Percentiles rank a stretch among this genome's conserved stretches.
These are phyloP conservation scores for Pseudevernia furfuracea DNA, from an alignment of 495 filamentous ascomycete genomes.

Conservation along the genomic window DNA sequence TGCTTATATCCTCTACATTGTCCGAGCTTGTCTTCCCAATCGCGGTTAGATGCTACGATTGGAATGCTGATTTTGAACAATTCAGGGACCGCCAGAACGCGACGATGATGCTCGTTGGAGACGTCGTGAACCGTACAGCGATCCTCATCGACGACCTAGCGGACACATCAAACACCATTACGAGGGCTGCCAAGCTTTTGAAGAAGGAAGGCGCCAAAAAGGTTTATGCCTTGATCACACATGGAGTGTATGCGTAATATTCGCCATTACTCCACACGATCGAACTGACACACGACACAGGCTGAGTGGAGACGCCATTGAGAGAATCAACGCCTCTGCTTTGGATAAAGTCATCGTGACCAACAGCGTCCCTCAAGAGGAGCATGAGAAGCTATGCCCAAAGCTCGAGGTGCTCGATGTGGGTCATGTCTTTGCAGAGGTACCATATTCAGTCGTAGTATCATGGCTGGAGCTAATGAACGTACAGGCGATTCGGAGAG, in stretches of 20 bases:
- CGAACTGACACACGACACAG: neutral
- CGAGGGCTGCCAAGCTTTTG: slow-evolving; percentile 88
- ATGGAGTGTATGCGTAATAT: slow-evolving; percentile 53
- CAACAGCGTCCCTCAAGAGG: slow-evolving; percentile 86
- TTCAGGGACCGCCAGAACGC: slow-evolving; percentile 76
- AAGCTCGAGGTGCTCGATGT: slow-evolving; percentile 93
- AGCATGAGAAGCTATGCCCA: slow-evolving; percentile 62
- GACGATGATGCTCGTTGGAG: slow-evolving; percentile 96
- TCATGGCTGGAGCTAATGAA: slow-evolving; percentile 11
- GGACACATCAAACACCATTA: slow-evolving; percentile 95
- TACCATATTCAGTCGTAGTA: slow-evolving; percentile 30
- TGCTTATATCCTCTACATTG: neutral
- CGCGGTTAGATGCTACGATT: neutral
- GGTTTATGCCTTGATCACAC: slow-evolving; percentile 87
- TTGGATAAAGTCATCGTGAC: slow-evolving; percentile 90
- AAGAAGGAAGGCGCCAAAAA: slow-evolving; percentile 85
- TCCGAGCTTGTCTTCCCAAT: neutral
- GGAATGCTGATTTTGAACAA: neutral
- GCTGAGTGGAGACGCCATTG: slow-evolving; percentile 87
- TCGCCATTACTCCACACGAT: neutral
- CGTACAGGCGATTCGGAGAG: slow-evolving; percentile 77
- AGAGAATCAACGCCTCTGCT: slow-evolving; percentile 81
- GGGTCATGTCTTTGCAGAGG: slow-evolving; percentile 87
- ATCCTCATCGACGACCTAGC: slow-evolving; percentile 93
- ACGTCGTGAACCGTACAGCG: slow-evolving; percentile 70